Conservation (phyloP, 78 protist genomes). For the Mantamonas sphyraenae region DNA sequence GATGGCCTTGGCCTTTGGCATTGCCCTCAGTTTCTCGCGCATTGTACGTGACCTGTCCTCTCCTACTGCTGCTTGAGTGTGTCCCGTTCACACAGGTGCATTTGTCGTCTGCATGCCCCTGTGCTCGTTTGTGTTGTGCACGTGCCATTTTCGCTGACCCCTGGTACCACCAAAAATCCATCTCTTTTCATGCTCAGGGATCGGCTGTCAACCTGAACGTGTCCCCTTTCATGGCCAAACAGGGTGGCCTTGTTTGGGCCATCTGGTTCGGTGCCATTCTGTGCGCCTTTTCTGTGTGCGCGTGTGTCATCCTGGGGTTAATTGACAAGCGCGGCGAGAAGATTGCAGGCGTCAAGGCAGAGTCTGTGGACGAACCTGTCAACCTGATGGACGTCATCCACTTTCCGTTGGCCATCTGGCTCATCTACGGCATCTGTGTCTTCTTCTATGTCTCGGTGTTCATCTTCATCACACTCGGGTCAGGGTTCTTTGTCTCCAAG, state of each 20-base stretch:
- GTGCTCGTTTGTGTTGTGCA: too few species aligned
- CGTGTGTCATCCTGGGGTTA: constrained; percentile 7
- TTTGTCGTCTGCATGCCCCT: too few species aligned
- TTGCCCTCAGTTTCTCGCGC: constrained; percentile 39
- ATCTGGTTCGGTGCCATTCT: constrained; percentile 48
- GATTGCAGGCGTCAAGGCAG: not conserved
- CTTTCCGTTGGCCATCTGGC: constrained; percentile 43
- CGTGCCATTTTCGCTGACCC: too few species aligned
- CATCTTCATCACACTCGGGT: constrained; percentile 28
- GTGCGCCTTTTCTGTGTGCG: constrained; percentile 38
- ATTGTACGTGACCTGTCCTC: not conserved
- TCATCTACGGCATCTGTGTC: constrained; percentile 22
- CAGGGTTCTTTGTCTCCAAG: not conserved
- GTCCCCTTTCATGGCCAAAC: too few species aligned
- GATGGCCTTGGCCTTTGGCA: constrained; percentile 42
- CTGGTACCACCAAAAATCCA: too few species aligned
- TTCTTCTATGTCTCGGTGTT: constrained; percentile 50
- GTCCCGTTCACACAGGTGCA: too few species aligned
- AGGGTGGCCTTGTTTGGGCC: too few species aligned
- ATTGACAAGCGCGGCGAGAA: constrained; percentile 26
- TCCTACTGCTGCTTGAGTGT: too few species aligned
- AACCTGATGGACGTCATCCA: too few species aligned
- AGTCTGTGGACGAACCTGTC: constrained; percentile 27
- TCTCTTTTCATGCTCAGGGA: not conserved
- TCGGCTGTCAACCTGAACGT: constrained; percentile 43